These are phyloP conservation scores for Pleurotus eryngii DNA, from an alignment of 768 basidiomycete species.

Conservation along the genomic window DNA sequence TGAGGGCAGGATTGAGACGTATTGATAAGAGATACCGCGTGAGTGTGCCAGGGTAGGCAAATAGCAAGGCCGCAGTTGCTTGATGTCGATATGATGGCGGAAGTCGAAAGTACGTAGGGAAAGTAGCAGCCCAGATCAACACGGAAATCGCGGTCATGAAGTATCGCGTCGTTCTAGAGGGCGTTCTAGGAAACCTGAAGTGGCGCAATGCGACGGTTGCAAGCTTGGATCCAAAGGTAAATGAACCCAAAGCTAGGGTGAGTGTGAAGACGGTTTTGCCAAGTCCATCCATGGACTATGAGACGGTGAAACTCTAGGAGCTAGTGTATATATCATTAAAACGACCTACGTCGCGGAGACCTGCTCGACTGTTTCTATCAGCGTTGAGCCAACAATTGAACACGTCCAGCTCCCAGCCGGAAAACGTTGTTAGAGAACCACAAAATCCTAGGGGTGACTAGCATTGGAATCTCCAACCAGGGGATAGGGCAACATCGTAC, in stretches of 20 bases:
- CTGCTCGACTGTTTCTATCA: conserved; percentile 47
- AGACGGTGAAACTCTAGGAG: background rate
- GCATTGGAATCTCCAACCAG: background rate
- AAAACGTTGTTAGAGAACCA: conserved; percentile 95
- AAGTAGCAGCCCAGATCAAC: conserved; percentile 68
- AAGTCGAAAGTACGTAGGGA: conserved; percentile 77
- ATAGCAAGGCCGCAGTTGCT: conserved; percentile 84
- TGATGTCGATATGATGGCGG: conserved; percentile 66
- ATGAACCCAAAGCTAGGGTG: conserved; percentile 68
- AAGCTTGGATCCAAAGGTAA: conserved; percentile 71
- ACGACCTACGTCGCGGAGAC: conserved; percentile 67
- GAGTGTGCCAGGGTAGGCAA: conserved; percentile 86
- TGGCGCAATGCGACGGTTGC: conserved; percentile 38
- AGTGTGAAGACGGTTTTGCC: conserved; percentile 79
- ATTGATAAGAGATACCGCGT: conserved; percentile 78
- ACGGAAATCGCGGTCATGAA: conserved; percentile 52
- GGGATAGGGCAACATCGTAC: conserved; percentile 31
- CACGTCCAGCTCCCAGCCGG: conserved; percentile 88
- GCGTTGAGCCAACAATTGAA: conserved; percentile 84
- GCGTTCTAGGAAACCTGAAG: conserved; percentile 39
- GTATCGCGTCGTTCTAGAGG: conserved; percentile 44
- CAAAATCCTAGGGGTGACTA: conserved; percentile 65
- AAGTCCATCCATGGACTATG: conserved; percentile 83
- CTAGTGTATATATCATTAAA: background rate
- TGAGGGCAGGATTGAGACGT: conserved; percentile 60